These are phyloP conservation scores for Cicer chorassanicum DNA, from an alignment of 306 rosid species.

Conservation along the genomic window DNA sequence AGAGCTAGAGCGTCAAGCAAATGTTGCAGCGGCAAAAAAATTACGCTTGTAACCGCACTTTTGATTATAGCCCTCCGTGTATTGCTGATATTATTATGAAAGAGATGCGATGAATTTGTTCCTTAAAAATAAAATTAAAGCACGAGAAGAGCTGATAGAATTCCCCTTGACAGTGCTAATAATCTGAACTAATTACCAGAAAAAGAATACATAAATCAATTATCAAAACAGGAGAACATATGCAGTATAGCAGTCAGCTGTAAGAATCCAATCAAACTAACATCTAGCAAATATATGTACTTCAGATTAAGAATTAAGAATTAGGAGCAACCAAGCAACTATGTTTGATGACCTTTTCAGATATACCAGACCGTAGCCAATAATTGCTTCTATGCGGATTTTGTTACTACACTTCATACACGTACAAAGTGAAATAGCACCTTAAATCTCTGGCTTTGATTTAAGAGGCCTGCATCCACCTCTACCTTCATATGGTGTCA, in stretches of 20 bases:
- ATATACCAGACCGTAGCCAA: background rate
- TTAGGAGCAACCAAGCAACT: background rate
- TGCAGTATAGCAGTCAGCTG: background rate
- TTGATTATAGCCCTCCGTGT: no score
- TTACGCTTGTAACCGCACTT: no score
- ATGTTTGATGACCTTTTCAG: background rate
- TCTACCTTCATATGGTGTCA: conserved; percentile 12
- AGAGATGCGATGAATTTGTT: no score
- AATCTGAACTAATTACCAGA: conserved; percentile 4
- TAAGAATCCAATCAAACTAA: conserved; percentile 1
- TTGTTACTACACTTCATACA: background rate
- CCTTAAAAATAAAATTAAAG: no score
- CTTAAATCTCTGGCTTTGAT: conserved; percentile 11
- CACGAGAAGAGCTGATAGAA: conserved; percentile 2
- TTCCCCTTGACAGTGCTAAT: conserved; percentile 13
- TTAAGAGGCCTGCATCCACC: conserved; percentile 31
- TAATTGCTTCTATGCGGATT: background rate
- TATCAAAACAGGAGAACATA: conserved; percentile 15
- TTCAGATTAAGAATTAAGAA: background rate
- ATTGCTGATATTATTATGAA: no score
- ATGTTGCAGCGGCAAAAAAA: no score
- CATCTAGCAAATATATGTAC: background rate
- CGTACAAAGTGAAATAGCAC: background rate
- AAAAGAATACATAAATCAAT: background rate
- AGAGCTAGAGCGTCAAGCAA: no score